Base-by-base conservation (phyloP, 768 basidiomycete genomes). In the Suillus americanus region DNA sequence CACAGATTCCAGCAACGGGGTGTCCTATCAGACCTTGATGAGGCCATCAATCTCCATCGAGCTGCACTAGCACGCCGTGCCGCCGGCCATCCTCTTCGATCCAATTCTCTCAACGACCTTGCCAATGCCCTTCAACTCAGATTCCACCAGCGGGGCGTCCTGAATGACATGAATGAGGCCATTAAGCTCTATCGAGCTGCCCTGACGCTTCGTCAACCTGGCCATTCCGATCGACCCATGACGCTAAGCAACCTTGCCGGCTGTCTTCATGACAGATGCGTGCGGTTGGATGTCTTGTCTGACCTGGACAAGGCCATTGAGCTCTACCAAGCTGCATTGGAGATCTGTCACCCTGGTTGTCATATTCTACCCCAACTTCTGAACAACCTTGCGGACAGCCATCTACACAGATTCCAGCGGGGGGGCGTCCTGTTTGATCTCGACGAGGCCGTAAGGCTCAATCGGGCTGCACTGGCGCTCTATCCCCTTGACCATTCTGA, bases 1-100 rank as follows among this genome's bases (percentile, higher is more conserved):
- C 0, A 7, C 13, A 72, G 73, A 50, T 75, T 74, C 38, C 62
- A 67, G 23, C 68, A 70, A 33, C 53, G 35, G 0, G 71, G 46
- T 10, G 12, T 48, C 46, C 46, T 23, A n/a, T 23, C 46, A 13
- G 46, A 51, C 50, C 14, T 51, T 4, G 25, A 28, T 28, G 50
- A 28, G 14, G 50, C 25, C 25, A 16, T 51, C 13, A 8, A 28
- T 14, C 25, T 28, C 25, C 25, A 18, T 28, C 25, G 50, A 4
- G 50, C 25, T 18, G 50, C 7, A 51, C 25, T 51, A 16, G 50
- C 50, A 48, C 16, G 7, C 3, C 25, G 8, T 51, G 7, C 50
- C 25, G 7, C 25, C 2, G 14, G 14, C 2, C 14, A 51, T 18
- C 16, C 7, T 18, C 6, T 2, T 51, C 25, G 25, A 28, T 28